These are phyloP conservation scores for Plasmodium blacklocki DNA, from an alignment of 169 alveolate genomes.

Conservation along the genomic window DNA sequence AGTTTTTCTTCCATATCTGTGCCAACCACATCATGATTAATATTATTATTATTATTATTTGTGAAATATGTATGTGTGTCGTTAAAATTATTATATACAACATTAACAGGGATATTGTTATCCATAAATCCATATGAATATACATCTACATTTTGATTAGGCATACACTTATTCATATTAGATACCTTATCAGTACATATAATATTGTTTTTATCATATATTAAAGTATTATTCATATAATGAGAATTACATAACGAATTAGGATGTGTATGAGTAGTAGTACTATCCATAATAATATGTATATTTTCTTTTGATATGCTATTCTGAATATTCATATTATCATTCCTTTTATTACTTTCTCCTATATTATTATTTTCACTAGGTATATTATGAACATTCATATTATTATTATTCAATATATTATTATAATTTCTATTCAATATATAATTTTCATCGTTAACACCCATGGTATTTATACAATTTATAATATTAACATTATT, in stretches of 20 bases:
- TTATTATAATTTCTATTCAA: conserved; percentile 4
- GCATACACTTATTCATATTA: conserved; percentile 3
- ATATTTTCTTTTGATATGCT: not conserved
- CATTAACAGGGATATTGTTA: not conserved
- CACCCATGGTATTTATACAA: not conserved
- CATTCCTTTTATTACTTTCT: not conserved
- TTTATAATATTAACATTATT: not conserved
- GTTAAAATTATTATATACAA: not conserved
- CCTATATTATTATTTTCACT: not conserved
- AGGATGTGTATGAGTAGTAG: not conserved
- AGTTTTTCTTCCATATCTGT: too few relatives aligned
- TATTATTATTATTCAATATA: not conserved
- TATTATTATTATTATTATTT: conserved; percentile 17
- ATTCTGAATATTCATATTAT: conserved; percentile 10
- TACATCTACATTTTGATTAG: not conserved
- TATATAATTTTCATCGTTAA: not conserved
- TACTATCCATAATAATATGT: not conserved
- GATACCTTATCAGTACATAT: conserved; percentile 18
- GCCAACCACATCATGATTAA: not conserved
- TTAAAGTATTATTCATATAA: conserved; percentile 27
- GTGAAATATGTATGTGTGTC: conserved; percentile 2
- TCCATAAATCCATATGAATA: not conserved
- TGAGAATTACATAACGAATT: not conserved
- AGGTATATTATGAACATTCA: not conserved
- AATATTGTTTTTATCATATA: conserved; percentile 7